Evolutionary conservation across 1,284 basidiomycete species (phyloP).

Genomic region (Coriolopsis trogii): DNA sequence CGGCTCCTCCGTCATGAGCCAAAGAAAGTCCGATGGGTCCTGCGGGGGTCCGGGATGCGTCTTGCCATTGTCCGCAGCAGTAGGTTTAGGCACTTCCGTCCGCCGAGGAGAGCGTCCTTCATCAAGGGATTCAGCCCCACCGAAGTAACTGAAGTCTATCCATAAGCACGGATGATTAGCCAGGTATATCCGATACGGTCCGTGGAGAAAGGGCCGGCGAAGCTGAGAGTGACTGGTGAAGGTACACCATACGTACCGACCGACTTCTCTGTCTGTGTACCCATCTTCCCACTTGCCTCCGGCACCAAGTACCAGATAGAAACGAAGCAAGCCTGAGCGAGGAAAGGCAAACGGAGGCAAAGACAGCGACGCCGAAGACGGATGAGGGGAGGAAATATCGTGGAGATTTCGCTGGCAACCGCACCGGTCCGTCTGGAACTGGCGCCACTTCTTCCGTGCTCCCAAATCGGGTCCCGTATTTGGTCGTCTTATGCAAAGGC

Average conservation of each 20-base stretch:
- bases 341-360: too few relatives aligned
- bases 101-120: conserved; percentile 65
- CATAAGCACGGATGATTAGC: neutral
- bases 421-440: neutral
- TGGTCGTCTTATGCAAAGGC: conserved; percentile 29
- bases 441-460: neutral
- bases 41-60: conserved; percentile 57
- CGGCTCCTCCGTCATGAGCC: conserved; percentile 98
- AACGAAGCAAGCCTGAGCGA: neutral
- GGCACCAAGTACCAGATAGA: neutral
- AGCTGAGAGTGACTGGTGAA: neutral
- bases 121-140: conserved; percentile 74
- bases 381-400: neutral
- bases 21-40: conserved; percentile 83
- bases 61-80: conserved; percentile 43
- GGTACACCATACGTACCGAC: conserved; percentile 9
- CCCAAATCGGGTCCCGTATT: conserved; percentile 15
- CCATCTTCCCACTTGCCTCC: too few relatives aligned
- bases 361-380: neutral
- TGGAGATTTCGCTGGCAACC: neutral
- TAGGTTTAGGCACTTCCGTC: conserved; percentile 49
- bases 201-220: neutral
- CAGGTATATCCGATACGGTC: neutral
- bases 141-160: conserved; percentile 74
- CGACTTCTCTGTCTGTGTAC: conserved; percentile 4